Conservation (phyloP, 192 early-diverging fungal species). For the Coemansia asiatica region DNA sequence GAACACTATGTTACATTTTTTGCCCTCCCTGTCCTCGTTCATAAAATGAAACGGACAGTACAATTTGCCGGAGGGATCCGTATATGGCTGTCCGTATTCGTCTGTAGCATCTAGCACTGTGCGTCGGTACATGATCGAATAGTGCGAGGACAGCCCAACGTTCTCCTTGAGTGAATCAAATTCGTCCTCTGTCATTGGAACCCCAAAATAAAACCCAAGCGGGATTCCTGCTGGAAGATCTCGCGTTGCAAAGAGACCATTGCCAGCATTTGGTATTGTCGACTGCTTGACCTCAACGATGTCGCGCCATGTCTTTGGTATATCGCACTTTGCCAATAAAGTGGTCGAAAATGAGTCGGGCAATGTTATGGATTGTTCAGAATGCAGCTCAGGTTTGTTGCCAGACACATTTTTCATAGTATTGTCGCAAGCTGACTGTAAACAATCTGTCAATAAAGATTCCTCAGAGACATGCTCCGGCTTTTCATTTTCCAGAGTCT, state of each 20-base stretch:
- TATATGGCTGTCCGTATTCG: constrained; percentile 71
- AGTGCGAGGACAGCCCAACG: constrained; percentile 76
- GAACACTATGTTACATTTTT: constrained; percentile 65
- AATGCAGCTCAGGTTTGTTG: not conserved
- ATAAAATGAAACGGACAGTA: constrained; percentile 93
- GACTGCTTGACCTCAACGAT: constrained; percentile 66
- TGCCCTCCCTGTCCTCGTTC: constrained; percentile 66
- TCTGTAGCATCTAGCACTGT: constrained; percentile 92
- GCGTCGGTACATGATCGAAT: constrained; percentile 88
- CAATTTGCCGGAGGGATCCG: constrained; percentile 58
- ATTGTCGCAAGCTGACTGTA: not conserved
- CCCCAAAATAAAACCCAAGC: constrained; percentile 92
- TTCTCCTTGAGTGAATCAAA: constrained; percentile 86
- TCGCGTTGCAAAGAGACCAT: constrained; percentile 71
- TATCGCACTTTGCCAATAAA: constrained; percentile 4
- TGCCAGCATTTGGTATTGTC: constrained; percentile 67
- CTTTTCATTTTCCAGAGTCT: not conserved
- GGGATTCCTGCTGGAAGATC: constrained; percentile 71
- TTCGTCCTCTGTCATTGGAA: constrained; percentile 94
- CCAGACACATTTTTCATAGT: not conserved
- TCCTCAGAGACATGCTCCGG: not conserved
- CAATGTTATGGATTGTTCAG: not conserved
- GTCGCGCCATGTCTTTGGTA: constrained; percentile 61
- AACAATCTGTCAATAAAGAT: not conserved
- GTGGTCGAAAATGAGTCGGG: not conserved